Conservation (phyloP, 768 basidiomycete species). For the Russula foetens region DNA sequence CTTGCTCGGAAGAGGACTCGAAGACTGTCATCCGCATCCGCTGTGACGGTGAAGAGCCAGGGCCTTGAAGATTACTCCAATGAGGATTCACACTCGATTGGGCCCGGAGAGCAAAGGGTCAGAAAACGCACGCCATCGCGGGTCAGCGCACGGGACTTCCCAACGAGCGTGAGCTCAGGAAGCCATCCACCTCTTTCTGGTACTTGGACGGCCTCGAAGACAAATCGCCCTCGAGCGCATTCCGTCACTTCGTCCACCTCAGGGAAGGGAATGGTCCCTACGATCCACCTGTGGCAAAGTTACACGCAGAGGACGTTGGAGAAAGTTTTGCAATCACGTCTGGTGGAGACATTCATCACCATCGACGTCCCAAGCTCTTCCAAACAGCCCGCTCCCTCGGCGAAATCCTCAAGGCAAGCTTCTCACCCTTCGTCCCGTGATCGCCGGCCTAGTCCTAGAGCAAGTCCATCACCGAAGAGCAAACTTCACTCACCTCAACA, state of each 20-base stretch:
- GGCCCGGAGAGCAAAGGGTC: constrained; percentile 29
- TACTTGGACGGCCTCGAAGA: not conserved
- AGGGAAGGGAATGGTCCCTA: constrained; percentile 16
- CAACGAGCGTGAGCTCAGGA: constrained; percentile 2
- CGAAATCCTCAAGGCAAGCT: not conserved
- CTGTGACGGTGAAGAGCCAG: constrained; percentile 38
- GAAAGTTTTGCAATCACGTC: constrained; percentile 58
- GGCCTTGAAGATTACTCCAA: constrained; percentile 37
- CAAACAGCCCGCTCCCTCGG: not conserved
- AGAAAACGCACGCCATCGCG: constrained; percentile 32
- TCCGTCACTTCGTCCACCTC: constrained; percentile 11
- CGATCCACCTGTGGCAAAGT: constrained; percentile 38
- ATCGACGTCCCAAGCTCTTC: constrained; percentile 33
- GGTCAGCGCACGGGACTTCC: constrained; percentile 26
- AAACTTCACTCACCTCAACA: not conserved
- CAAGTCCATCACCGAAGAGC: constrained; percentile 5
- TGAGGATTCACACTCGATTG: constrained; percentile 28
- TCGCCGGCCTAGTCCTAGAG: constrained; percentile 1
- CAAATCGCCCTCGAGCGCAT: constrained; percentile 7
- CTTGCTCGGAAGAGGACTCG: constrained; percentile 51
- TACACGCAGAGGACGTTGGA: constrained; percentile 64
- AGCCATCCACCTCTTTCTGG: constrained; percentile 10
- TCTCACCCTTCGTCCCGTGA: not conserved
- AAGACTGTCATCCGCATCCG: constrained; percentile 52
- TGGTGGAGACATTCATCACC: constrained; percentile 72